Evolutionary conservation across 371 early-diverging fungal species (phyloP), one percentile per base, ranked within the genome.

Genomic region (Batrachochytrium dendrobatidis): DNA sequence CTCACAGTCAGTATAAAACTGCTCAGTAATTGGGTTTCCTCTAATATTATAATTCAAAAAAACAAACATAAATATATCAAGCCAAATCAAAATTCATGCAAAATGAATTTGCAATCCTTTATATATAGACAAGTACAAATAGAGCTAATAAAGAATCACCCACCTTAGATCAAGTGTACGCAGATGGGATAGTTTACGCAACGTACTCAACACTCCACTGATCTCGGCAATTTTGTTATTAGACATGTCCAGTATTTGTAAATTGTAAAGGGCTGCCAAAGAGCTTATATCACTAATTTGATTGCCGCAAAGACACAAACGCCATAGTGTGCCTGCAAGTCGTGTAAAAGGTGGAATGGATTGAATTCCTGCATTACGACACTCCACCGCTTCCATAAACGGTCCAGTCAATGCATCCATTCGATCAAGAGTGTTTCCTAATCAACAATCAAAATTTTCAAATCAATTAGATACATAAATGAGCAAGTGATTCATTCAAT

Each of bases 131-230:
- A 18, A 18, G 6, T 48, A n/a, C 49, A 48, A 29, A 48, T 22
- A 7, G 12, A 48, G 53, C 6, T 10, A 39, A 59, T 22, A 1
- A 63, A 45, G 20, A n/a, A 3, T 51, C 45, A 50, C 55, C 4
- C 39, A 68, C 68, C 68, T 55, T 30, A 64, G 22, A 45, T 68
- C 68, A 50, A 68, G 24, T 18, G 57, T 54, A 28, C 60, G 53
- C 20, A 68, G 34, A 52, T 28, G 7, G 1, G 24, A 31, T n/a
- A 61, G 20, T 1, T 29, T 25, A 20, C 59, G 32, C 34, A 68
- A 6, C 10, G 53, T 34, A 34, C 18, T 30, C 29, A 56, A 1
- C 12, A 58, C 31, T 24, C n/a, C 51, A 4, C 53, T 50, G 35
- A 65, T 58, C 25, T 65, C 59, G 24, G 31, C 43, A 1, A 65